Base-by-base conservation (phyloP, 2,329 filamentous ascomycete genomes). In the Colletotrichum endophyticum region DNA sequence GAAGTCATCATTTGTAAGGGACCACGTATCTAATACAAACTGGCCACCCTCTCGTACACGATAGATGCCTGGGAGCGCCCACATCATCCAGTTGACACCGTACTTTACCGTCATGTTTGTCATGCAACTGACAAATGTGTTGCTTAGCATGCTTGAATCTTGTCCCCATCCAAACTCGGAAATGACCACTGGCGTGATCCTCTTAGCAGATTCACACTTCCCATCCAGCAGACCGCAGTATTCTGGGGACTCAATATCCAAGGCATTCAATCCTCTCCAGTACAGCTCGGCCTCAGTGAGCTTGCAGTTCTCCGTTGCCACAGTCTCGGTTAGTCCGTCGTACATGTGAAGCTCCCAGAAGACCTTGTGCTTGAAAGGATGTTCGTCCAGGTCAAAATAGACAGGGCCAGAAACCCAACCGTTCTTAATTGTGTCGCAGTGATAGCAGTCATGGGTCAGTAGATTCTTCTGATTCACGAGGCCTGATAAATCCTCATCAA, bases 221-320 rank as follows among this genome's bases (percentile, higher is more conserved):
- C 44, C 44, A 22, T 4, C n/a, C 11, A 53, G 2, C 6, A 5
- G n/a, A 22, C 4, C 4, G 3, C 44, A 53, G 44, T 53, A 53
- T 81, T 86, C 4, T 78, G 88, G 81, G 78, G 84, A 70, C 78
- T 83, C 81, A 80, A 89, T 80, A 82, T 83, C 79, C 79, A 87
- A 80, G 70, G 83, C 88, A 78, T 89, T 88, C 83, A 89, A 89
- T 3, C 88, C 88, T 71, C 86, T 87, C 61, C 86, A 85, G 82
- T 89, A 90, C 34, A 90, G 81, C 30, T 83, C 84, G 11, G 88
- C 88, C 81, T 88, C 84, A 80, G 89, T 86, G 73, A 88, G 84
- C n/a, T 83, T 83, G 80, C 88, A 89, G 22, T 82, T 85, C 4
- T 85, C 87, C 0, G 87, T 88, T 80, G 86, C 85, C 32, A 86